phyloP scores from a whole-genome alignment of 192 early-diverging fungal species.

The Coemansia sp. region DNA sequence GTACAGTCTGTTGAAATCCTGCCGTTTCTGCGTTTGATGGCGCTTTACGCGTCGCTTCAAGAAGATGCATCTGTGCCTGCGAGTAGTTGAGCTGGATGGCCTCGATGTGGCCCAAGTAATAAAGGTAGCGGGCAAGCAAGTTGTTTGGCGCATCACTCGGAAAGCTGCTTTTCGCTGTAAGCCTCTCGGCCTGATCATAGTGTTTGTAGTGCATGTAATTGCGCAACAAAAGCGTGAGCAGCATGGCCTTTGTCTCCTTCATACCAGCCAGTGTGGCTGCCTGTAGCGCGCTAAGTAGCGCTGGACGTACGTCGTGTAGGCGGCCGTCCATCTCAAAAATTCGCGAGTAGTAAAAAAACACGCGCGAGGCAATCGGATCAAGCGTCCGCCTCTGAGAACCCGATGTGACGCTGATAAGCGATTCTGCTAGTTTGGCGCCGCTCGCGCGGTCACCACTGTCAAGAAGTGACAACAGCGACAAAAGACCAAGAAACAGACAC shows the following conservation, averaged over 20 bases:
- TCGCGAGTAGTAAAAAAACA: conserved; percentile 93
- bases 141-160: conserved; percentile 90
- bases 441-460: conserved; percentile 71
- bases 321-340: conserved; percentile 78
- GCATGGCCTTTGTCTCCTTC: conserved; percentile 80
- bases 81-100: conserved; percentile 99
- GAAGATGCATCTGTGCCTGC: conserved; percentile 77
- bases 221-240: conserved; percentile 88
- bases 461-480: conserved; percentile 78
- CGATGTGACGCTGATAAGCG: conserved; percentile 64
- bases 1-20: conserved; percentile 93
- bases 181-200: conserved; percentile 97
- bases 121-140: conserved; percentile 92
- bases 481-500: conserved; percentile 78
- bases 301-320: conserved; percentile 73
- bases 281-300: conserved; percentile 78
- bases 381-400: conserved; percentile 81
- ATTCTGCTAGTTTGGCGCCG: conserved; percentile 67
- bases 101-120: conserved; percentile 94
- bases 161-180: conserved; percentile 88
- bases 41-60: conserved; percentile 95
- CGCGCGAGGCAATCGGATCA: conserved; percentile 83
- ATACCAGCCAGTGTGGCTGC: conserved; percentile 90
- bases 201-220: conserved; percentile 93
- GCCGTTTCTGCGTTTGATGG: conserved; percentile 81